A percentile compares a stretch with the other conserved stretches of the same genome.
These are phyloP conservation scores for Chlamydomonas sphaeroides DNA, from an alignment of 139 green algal species.

Conservation along the genomic window DNA sequence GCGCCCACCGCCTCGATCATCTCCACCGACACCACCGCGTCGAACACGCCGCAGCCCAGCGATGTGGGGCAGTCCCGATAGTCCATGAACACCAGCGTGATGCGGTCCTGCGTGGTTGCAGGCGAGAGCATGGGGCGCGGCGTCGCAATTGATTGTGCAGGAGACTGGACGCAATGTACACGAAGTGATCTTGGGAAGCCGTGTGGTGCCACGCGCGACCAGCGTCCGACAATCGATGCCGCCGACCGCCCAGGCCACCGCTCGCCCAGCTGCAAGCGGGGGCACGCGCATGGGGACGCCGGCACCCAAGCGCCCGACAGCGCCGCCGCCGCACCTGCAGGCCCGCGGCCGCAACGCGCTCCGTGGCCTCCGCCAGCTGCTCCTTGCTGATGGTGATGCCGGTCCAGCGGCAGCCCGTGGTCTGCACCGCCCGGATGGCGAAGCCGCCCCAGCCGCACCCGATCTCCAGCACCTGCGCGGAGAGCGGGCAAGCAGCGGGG, in stretches of 20 bases:
- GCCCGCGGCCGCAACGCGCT: constrained; percentile 82
- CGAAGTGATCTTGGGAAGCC: too few species aligned
- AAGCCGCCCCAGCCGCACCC: constrained; percentile 97
- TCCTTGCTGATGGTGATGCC: constrained; percentile 71
- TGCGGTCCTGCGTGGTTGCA: constrained; percentile 61
- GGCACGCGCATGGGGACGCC: too few species aligned
- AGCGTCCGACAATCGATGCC: too few species aligned
- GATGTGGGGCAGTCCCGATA: constrained; percentile 75
- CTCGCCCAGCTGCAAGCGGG: too few species aligned
- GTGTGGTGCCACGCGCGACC: too few species aligned
- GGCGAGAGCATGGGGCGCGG: neutral
- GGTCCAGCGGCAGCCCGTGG: constrained; percentile 67
- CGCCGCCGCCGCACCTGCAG: constrained; percentile 65
- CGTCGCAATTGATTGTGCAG: neutral
- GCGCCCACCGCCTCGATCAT: constrained; percentile 99
- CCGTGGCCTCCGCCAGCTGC: constrained; percentile 88
- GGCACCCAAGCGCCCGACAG: too few species aligned
- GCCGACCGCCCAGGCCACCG: too few species aligned
- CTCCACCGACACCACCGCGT: constrained; percentile 91
- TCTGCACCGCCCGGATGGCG: constrained; percentile 83
- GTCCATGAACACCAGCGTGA: constrained; percentile 92
- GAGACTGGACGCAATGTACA: too few species aligned
- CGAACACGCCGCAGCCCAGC: constrained; percentile 72
- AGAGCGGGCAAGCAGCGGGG: too few species aligned
- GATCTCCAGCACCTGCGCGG: constrained; percentile 98